Evolutionary conservation across 352 stramenopile genomes (phyloP).

Genomic region (Pythium rishiriense): DNA sequence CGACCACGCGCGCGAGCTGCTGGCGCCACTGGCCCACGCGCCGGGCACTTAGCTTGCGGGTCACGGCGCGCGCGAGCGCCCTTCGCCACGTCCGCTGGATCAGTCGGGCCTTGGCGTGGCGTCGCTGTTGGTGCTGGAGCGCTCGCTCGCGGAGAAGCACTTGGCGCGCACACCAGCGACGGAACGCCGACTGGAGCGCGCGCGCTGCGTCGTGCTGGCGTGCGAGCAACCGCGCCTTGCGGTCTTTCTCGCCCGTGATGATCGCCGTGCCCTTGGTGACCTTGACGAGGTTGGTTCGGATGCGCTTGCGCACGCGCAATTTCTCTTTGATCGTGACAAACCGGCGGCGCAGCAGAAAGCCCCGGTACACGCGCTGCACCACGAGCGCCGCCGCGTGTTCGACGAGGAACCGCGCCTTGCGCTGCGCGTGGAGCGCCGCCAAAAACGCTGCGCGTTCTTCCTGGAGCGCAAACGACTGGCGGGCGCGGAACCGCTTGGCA

Average conservation of each 20-base stretch:
- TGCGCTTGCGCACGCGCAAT: slow-evolving; percentile 63
- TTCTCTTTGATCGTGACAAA: slow-evolving; percentile 52
- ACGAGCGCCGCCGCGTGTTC: slow-evolving; percentile 49
- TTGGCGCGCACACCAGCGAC: slow-evolving; percentile 30
- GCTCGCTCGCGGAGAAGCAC: slow-evolving; percentile 35
- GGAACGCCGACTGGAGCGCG: slow-evolving; percentile 42
- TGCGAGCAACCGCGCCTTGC: slow-evolving; percentile 27
- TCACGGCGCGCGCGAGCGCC: slow-evolving; percentile 24
- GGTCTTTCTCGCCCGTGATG: slow-evolving; percentile 61
- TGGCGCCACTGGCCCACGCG: slow-evolving; percentile 29
- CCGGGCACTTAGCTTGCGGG: slow-evolving; percentile 31
- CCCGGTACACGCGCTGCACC: slow-evolving; percentile 58
- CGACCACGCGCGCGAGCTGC: slow-evolving; percentile 27
- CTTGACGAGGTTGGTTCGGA: slow-evolving; percentile 54
- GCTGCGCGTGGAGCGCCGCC: slow-evolving; percentile 32
- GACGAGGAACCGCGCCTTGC: slow-evolving; percentile 32
- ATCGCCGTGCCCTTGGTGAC: slow-evolving; percentile 67
- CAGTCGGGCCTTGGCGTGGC: slow-evolving; percentile 8
- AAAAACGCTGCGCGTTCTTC: slow-evolving; percentile 54
- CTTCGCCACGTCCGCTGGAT: slow-evolving; percentile 48
- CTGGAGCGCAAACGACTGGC: slow-evolving; percentile 35
- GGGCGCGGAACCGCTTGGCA: slow-evolving; percentile 19
- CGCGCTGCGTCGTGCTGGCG: slow-evolving; percentile 31
- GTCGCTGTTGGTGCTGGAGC: slow-evolving; percentile 31
- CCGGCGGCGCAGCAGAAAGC: slow-evolving; percentile 45